Evolutionary conservation across 179 eudicot genomes (phyloP).

Genomic region (Silene vulgaris): DNA sequence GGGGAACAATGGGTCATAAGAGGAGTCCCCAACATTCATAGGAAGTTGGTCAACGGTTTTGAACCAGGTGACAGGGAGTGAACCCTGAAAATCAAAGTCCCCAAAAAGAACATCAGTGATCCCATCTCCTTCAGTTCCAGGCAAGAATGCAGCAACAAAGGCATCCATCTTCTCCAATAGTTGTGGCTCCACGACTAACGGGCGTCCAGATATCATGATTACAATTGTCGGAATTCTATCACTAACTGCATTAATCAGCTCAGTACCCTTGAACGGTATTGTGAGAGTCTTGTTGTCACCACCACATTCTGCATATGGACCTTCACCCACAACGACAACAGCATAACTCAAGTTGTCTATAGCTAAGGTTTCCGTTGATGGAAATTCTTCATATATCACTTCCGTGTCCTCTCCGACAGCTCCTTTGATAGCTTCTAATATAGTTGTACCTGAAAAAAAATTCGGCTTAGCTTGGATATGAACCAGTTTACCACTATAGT

Average conservation of each 20-base stretch:
- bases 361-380: slow-evolving; percentile 48
- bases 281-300: slow-evolving; percentile 56
- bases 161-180: slow-evolving; percentile 52
- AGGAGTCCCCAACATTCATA: slow-evolving; percentile 32
- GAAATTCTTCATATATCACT: slow-evolving; percentile 46
- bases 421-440: slow-evolving; percentile 57
- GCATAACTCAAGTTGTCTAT: slow-evolving; percentile 43
- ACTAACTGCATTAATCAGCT: slow-evolving; percentile 39
- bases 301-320: slow-evolving; percentile 56
- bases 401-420: slow-evolving; percentile 49
- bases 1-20: slow-evolving; percentile 53
- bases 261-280: slow-evolving; percentile 51
- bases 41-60: slow-evolving; percentile 59
- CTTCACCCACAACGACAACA: slow-evolving; percentile 63
- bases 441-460: slow-evolving; percentile 42
- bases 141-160: slow-evolving; percentile 66
- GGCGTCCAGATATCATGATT: slow-evolving; percentile 58
- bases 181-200: slow-evolving; percentile 46
- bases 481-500: too few species aligned
- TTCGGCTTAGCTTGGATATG: too few species aligned
- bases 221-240: slow-evolving; percentile 48
- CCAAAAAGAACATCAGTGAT: slow-evolving; percentile 63
- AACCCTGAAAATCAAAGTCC: slow-evolving; percentile 50
- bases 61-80: slow-evolving; percentile 66
- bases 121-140: slow-evolving; percentile 66